These are phyloP conservation scores for Crithidia brevicula DNA, from an alignment of 208 protist species.

Conservation along the genomic window DNA sequence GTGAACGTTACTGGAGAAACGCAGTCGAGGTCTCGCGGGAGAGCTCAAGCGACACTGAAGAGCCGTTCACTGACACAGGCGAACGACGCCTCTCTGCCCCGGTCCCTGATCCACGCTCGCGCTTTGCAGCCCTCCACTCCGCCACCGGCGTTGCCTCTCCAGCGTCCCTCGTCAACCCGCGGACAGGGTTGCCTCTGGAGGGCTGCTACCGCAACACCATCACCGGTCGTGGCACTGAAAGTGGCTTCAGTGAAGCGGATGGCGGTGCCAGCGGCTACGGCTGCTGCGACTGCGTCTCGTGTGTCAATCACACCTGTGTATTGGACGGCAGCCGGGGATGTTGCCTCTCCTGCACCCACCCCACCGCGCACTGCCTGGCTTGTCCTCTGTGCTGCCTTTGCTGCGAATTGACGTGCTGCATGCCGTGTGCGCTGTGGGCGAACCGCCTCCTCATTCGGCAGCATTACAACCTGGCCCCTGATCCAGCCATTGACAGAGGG, in stretches of 20 bases:
- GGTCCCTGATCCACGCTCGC: not conserved
- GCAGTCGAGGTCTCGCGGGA: constrained; percentile 17
- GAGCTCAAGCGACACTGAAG: not conserved
- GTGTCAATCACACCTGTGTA: constrained; percentile 16
- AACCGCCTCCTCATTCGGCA: constrained; percentile 56
- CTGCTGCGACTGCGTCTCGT: constrained; percentile 37
- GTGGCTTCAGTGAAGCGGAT: too few relatives aligned
- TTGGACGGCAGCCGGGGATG: constrained; percentile 19
- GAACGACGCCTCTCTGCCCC: not conserved
- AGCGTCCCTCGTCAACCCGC: constrained; percentile 26
- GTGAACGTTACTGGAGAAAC: constrained; percentile 10
- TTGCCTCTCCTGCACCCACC: constrained; percentile 36
- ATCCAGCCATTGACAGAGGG: constrained; percentile 30
- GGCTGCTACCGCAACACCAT: constrained; percentile 40
- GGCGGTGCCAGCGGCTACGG: not conserved
- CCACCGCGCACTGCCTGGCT: constrained; percentile 37
- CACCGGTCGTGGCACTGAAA: not conserved
- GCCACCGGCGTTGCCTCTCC: constrained; percentile 24
- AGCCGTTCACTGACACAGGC: not conserved
- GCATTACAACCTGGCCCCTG: constrained; percentile 50
- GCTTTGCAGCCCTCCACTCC: constrained; percentile 1
- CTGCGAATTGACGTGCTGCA: constrained; percentile 47
- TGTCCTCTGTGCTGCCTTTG: constrained; percentile 42
- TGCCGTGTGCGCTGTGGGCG: constrained; percentile 50
- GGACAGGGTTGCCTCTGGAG: constrained; percentile 37